Conservation (phyloP, 2,329 filamentous ascomycete genomes). For the Trichoderma simmonsii region DNA sequence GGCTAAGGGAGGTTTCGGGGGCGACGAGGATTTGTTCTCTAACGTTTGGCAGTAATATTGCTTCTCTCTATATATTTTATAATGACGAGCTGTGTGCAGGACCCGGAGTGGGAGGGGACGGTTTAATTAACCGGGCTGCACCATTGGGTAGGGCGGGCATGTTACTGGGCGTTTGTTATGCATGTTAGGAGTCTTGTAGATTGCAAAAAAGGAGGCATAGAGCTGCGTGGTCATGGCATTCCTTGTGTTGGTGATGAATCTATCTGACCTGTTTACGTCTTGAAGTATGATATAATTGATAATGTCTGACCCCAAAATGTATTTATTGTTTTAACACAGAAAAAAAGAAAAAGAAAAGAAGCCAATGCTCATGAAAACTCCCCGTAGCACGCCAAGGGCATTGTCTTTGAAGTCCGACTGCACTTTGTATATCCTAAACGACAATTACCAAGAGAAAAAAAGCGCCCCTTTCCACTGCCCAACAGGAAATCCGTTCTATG, state of each 20-base stretch:
- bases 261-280: not conserved
- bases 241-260: constrained; percentile 1
- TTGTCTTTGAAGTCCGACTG: constrained; percentile 12
- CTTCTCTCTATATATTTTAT: constrained; percentile 5
- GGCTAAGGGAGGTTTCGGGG: constrained; percentile 58
- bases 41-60: constrained; percentile 80
- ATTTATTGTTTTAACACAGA: not conserved
- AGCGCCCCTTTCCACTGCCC: not conserved
- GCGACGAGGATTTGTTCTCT: constrained; percentile 83
- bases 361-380: not conserved
- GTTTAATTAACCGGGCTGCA: not conserved
- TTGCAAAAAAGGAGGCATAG: constrained; percentile 21
- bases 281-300: constrained; percentile 4
- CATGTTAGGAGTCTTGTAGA: constrained; percentile 34
- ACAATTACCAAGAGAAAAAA: not conserved
- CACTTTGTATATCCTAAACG: constrained; percentile 14
- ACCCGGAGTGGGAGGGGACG: constrained; percentile 19
- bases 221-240: not conserved
- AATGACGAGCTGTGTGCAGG: not conserved
- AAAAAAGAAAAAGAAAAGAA: not conserved
- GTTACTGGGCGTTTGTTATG: constrained; percentile 29
- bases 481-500: not conserved
- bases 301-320: constrained; percentile 11
- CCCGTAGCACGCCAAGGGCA: constrained; percentile 21
- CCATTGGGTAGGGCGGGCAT: constrained; percentile 30